These are phyloP conservation scores for Mortierella sp. DNA, from an alignment of 371 early-diverging fungal genomes.

Conservation along the genomic window DNA sequence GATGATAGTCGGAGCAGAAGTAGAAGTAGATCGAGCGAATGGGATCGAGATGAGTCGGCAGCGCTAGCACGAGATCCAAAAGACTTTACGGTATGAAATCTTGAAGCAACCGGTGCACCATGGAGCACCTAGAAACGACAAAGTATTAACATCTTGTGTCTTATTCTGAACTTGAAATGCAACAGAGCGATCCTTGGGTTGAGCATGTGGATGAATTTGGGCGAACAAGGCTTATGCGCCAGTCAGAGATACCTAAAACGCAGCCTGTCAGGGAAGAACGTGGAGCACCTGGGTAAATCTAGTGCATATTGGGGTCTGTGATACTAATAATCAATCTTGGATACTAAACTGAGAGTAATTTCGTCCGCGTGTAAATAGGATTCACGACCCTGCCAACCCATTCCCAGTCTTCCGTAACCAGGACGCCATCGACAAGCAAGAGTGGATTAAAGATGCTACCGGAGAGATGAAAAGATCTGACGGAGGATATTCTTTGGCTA, in stretches of 20 bases:
- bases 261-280: constrained; percentile 10
- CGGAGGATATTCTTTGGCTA: constrained; percentile 34
- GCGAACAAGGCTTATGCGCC: constrained; percentile 77
- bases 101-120: neutral
- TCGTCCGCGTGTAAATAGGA: constrained; percentile 16
- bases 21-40: constrained; percentile 28
- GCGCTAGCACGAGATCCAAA: constrained; percentile 25
- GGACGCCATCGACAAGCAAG: constrained; percentile 31
- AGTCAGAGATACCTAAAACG: constrained; percentile 67
- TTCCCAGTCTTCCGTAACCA: constrained; percentile 49
- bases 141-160: neutral
- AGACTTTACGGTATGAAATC: constrained; percentile 22
- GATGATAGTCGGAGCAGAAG: constrained; percentile 8
- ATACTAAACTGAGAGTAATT: neutral
- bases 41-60: constrained; percentile 46
- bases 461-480: constrained; percentile 26
- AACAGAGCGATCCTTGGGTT: constrained; percentile 80
- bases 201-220: constrained; percentile 88
- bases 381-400: constrained; percentile 42
- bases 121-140: neutral
- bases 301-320: neutral
- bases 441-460: constrained; percentile 42
- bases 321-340: neutral
- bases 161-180: constrained; percentile 1
- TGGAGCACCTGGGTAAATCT: constrained; percentile 22